Base-by-base conservation (phyloP, 2,329 filamentous ascomycete genomes). In the Fusarium humuli region DNA sequence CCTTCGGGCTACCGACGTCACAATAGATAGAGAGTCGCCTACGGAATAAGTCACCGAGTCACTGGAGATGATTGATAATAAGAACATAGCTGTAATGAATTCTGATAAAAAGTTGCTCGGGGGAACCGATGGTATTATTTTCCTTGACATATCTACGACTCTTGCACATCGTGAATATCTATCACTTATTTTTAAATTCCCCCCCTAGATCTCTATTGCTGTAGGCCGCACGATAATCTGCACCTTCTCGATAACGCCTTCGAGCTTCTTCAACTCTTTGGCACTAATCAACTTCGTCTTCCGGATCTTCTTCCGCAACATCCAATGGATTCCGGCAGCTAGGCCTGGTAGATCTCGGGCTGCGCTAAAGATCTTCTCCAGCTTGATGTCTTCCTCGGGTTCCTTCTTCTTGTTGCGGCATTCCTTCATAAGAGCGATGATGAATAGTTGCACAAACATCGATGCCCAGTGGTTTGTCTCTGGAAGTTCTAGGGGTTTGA, bases 401-500 rank as follows among this genome's bases (percentile, higher is more conserved):
- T 74, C 81, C 57, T 84, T 82, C 30, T 79, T 76, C 62, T 81
- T 78, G 29, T 79, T 76, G 63, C 81, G 78, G 18, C 89, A 89
- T 72, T 91, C 87, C 47, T 93, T 85, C 32, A 98, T 87, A 14
- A 94, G 80, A 3, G 90, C 92, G 50, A 96, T 89, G 18, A 98
- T 84, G 71, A 98, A 81, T 10, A 96, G 83, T 79, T 98, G 94
- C 47, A 94, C 85, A 76, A 98, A 96, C 25, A 88, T 88, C 60
- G 87, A 89, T 0, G 93, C 93, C 80, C 92, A 94, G 10, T 88
- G 83, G 76, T 94, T 92, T 53, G 97, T 80, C 71, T 92, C 93
- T 1, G 90, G 87, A 56, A 98, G 88, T 70, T 96, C 94, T 46
- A 98, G 86, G 18, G 89, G 89, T 80, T 92, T 91, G 45, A 91